These are phyloP conservation scores for Starmerella bombicola DNA, from an alignment of 805 yeast species.

Conservation along the genomic window DNA sequence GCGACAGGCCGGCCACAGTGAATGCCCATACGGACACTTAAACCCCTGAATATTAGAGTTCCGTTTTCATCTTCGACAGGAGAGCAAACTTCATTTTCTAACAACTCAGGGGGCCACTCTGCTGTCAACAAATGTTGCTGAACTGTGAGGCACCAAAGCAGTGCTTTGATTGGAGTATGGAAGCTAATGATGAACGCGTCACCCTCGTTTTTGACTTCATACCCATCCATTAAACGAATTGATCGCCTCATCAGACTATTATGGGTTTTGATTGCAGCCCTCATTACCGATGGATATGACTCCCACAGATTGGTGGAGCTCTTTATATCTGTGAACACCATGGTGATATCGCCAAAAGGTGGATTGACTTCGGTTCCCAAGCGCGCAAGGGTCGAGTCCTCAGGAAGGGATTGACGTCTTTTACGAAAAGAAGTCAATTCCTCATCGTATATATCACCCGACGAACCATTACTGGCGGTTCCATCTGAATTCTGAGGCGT, in stretches of 20 bases:
- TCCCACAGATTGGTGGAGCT: constrained; percentile 93
- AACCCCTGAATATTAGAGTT: constrained; percentile 63
- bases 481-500: not conserved
- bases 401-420: constrained; percentile 41
- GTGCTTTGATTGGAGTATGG: constrained; percentile 80
- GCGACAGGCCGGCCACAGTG: constrained; percentile 98
- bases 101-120: constrained; percentile 92
- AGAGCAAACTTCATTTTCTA: constrained; percentile 72
- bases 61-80: constrained; percentile 54
- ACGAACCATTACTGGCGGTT: constrained; percentile 2
- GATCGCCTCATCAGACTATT: constrained; percentile 90
- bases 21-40: constrained; percentile 94
- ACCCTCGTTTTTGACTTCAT: constrained; percentile 98
- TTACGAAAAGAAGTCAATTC: constrained; percentile 23
- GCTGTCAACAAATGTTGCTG: constrained; percentile 72
- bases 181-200: constrained; percentile 98
- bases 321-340: constrained; percentile 95
- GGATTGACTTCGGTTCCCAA: constrained; percentile 78
- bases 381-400: constrained; percentile 69
- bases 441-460: constrained; percentile 8
- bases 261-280: constrained; percentile 91
- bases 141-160: constrained; percentile 88
- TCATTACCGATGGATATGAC: constrained; percentile 75
- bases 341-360: constrained; percentile 86
- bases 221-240: constrained; percentile 84